Conservation (phyloP, 2,329 filamentous ascomycete genomes). For the Aaosphaeria arxii region DNA sequence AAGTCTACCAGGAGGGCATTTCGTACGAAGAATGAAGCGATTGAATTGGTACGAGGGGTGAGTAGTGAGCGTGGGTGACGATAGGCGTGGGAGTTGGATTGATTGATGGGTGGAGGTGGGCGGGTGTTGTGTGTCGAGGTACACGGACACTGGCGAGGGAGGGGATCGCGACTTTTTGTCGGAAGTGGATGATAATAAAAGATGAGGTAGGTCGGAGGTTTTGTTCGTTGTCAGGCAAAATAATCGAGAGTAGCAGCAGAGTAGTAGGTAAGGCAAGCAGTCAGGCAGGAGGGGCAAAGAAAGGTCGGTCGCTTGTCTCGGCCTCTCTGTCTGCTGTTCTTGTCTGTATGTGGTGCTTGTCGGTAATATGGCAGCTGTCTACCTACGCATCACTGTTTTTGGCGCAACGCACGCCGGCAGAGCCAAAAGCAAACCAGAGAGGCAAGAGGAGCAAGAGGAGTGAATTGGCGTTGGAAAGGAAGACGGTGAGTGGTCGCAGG, state of each 20-base stretch:
- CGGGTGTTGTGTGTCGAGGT: slow-evolving; percentile 8
- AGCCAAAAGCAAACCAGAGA: too few species aligned
- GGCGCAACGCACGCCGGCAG: too few species aligned
- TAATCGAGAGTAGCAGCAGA: not conserved
- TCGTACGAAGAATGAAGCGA: slow-evolving; percentile 17
- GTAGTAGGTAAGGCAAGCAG: not conserved
- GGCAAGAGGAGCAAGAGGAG: too few species aligned
- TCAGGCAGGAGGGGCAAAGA: not conserved
- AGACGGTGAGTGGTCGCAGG: too few species aligned
- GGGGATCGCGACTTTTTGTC: not conserved
- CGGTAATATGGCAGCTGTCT: too few species aligned
- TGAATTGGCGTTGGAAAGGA: too few species aligned
- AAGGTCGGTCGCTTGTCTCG: not conserved
- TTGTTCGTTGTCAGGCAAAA: not conserved
- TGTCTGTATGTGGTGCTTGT: too few species aligned
- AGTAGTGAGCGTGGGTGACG: too few species aligned
- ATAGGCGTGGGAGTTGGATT: slow-evolving; percentile 7
- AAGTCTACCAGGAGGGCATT: slow-evolving; percentile 23
- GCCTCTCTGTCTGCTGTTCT: too few species aligned
- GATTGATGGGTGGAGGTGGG: not conserved
- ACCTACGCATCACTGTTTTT: too few species aligned
- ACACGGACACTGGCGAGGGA: slow-evolving; percentile 1
- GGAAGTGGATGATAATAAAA: not conserved
- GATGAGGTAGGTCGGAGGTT: not conserved
- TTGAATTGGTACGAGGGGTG: slow-evolving; percentile 11